Conservation (phyloP, 768 basidiomycete species). For the Tulasnella sp. region DNA sequence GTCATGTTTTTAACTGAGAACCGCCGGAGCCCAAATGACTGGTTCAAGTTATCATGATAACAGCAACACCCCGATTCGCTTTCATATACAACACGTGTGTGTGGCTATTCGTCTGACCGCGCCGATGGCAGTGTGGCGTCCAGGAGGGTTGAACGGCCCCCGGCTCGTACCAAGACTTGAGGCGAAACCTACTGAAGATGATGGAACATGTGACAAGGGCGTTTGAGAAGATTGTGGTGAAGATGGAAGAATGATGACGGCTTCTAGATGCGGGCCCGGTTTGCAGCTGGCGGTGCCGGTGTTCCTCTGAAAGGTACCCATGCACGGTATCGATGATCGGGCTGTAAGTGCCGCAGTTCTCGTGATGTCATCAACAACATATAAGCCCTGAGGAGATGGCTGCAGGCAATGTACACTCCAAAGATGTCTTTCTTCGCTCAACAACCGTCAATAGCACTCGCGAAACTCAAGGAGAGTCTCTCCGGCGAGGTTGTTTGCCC, state of each 20-base stretch:
- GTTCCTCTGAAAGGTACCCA: neutral
- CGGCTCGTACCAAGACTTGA: too few relatives aligned
- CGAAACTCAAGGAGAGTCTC: neutral
- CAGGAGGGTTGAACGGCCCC: too few relatives aligned
- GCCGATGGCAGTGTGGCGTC: too few relatives aligned
- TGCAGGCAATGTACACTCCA: neutral
- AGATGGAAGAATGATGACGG: neutral
- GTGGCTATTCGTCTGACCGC: too few relatives aligned
- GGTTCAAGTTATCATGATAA: too few relatives aligned
- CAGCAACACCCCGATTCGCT: too few relatives aligned
- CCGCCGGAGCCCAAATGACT: too few relatives aligned
- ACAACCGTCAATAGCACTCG: neutral
- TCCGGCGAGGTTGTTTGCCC: neutral
- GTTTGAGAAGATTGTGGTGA: neutral
- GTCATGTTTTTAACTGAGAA: too few relatives aligned
- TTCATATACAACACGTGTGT: too few relatives aligned
- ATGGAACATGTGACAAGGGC: neutral
- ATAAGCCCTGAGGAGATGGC: neutral
- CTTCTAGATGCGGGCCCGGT: neutral
- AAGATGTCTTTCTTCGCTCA: neutral
- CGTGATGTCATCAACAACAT: neutral
- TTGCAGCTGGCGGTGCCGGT: neutral
- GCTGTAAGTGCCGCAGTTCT: neutral
- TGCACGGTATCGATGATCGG: neutral
- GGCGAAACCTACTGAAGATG: neutral